Evolutionary conservation across 306 rosid species (phyloP).

Genomic region (Glycyrrhiza uralensis): DNA sequence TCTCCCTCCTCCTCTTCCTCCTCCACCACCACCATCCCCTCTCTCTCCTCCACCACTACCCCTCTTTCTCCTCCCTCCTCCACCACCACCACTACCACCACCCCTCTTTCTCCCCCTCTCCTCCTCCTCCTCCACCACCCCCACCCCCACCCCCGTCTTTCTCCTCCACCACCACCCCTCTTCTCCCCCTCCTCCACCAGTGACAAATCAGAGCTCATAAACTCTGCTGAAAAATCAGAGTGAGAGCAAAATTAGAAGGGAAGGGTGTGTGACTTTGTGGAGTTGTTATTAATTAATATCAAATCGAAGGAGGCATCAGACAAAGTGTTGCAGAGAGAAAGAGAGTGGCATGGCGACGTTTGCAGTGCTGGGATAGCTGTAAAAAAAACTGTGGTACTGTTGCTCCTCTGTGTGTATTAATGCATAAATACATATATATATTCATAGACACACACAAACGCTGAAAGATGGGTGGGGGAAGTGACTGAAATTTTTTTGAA

Average conservation of each 20-base stretch:
- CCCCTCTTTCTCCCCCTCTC: no score
- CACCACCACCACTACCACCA: no score
- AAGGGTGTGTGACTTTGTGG: constrained; percentile 14
- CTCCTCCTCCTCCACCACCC: no score
- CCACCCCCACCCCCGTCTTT: no score
- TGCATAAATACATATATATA: constrained; percentile 30
- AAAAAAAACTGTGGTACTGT: constrained; percentile 41
- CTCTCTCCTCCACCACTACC: no score
- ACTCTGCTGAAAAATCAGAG: constrained; percentile 31
- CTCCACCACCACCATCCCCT: no score
- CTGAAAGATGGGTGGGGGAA: constrained; percentile 5
- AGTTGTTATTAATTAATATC: constrained; percentile 29
- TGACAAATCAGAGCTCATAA: constrained; percentile 40
- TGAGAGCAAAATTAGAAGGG: constrained; percentile 20
- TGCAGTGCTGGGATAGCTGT: constrained; percentile 48
- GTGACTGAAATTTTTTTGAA: constrained; percentile 33
- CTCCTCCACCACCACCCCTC: no score
- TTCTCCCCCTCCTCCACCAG: no score
- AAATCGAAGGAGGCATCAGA: constrained; percentile 42
- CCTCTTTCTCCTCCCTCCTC: no score
- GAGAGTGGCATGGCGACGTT: constrained; percentile 87
- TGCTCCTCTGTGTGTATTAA: constrained; percentile 43
- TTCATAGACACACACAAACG: not conserved
- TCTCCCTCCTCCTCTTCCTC: no score
- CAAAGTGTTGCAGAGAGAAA: constrained; percentile 37